These are phyloP conservation scores for Cutaneotrichosporon cavernicola DNA, from an alignment of 1,284 basidiomycete genomes.

Conservation along the genomic window DNA sequence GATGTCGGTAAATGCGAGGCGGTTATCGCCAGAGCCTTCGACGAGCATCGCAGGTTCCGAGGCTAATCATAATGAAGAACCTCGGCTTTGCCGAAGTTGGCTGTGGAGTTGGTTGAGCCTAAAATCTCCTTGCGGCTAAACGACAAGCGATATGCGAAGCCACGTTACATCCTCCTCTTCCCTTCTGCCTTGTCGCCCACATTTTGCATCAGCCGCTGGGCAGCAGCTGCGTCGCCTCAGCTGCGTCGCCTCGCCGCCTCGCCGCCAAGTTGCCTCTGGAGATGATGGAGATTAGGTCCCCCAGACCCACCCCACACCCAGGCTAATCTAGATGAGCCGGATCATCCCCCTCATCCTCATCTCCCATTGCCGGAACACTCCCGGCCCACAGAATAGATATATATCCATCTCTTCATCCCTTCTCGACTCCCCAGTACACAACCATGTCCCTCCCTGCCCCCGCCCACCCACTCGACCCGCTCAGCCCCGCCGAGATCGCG, in stretches of 20 bases:
- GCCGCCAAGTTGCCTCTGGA: too few species aligned
- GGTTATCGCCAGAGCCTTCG: background rate
- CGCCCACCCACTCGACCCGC: slow-evolving; percentile 53
- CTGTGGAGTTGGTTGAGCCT: background rate
- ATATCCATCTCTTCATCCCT: background rate
- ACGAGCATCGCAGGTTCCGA: background rate
- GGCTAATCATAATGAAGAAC: background rate
- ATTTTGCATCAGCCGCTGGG: background rate
- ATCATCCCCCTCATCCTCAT: background rate
- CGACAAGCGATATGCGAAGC: background rate
- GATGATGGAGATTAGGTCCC: too few species aligned
- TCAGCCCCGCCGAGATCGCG: slow-evolving; percentile 46
- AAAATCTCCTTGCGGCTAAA: background rate
- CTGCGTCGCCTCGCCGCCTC: too few species aligned
- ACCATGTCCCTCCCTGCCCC: background rate
- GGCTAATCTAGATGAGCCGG: background rate
- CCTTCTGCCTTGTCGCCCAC: background rate
- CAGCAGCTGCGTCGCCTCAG: background rate
- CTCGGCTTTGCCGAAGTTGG: background rate
- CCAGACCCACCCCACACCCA: too few species aligned
- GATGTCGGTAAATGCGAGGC: too few species aligned
- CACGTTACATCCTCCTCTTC: too few species aligned
- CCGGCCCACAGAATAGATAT: background rate
- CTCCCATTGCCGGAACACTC: too few species aligned
- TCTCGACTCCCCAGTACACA: background rate